phyloP scores from a whole-genome alignment of 1,139 yeast genomes.

The Protomyces arabidopsidicola region DNA sequence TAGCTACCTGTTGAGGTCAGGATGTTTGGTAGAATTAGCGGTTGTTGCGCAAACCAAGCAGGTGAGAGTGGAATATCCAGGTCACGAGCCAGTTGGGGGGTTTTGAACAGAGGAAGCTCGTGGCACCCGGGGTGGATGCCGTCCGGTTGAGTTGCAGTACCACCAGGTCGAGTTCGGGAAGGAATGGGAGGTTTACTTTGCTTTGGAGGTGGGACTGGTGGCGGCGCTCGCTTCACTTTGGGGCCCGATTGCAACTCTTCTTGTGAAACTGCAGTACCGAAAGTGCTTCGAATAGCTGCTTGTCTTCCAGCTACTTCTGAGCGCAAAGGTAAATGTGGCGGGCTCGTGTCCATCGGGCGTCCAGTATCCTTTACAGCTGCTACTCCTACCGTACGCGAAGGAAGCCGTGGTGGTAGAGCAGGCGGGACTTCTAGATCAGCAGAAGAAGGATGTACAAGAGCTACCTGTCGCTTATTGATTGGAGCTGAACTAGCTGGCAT shows the following conservation, averaged over 20 bases:
- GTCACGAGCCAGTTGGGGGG: background rate
- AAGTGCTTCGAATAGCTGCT: background rate
- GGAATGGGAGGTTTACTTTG: background rate
- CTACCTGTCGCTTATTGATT: background rate
- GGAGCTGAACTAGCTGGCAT: background rate
- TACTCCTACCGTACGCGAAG: background rate
- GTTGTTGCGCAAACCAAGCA: background rate
- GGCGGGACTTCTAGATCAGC: background rate
- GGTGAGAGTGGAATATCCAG: background rate
- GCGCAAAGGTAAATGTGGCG: background rate
- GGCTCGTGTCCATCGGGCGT: background rate
- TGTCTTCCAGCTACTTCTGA: background rate
- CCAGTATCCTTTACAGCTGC: background rate
- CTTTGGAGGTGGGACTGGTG: background rate
- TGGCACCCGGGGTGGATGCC: background rate
- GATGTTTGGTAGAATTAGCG: background rate
- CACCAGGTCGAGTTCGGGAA: background rate
- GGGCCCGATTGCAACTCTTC: background rate
- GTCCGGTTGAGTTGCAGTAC: background rate
- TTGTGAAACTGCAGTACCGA: background rate
- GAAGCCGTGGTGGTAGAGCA: background rate
- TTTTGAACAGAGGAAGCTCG: background rate
- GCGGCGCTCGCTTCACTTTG: background rate
- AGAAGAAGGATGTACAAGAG: background rate
- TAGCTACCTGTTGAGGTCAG: background rate